Percentiles rank a stretch among this genome's conserved stretches.
Evolutionary conservation across 768 basidiomycete genomes (phyloP).

Genomic region (Chlorophyllum brunneum): DNA sequence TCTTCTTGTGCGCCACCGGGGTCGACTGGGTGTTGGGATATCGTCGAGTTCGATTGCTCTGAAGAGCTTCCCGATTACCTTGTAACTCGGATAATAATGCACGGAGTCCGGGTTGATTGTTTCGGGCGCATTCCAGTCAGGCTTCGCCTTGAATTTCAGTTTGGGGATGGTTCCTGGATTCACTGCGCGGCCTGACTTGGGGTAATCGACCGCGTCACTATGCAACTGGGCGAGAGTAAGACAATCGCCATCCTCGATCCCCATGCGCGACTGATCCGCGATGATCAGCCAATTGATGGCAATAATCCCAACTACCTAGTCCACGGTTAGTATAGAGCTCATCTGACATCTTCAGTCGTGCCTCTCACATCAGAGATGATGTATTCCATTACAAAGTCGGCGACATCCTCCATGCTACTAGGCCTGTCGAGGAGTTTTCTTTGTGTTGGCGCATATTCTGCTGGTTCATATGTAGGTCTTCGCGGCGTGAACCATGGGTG

Average conservation of each 20-base stretch:
- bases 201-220: conserved; percentile 65
- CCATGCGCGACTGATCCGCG: conserved; percentile 48
- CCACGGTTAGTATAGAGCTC: background rate
- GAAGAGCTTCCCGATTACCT: conserved; percentile 60
- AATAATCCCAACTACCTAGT: conserved; percentile 55
- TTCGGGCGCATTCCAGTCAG: conserved; percentile 70
- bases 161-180: conserved; percentile 37
- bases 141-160: conserved; percentile 32
- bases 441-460: conserved; percentile 43
- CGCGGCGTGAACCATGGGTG: conserved; percentile 24
- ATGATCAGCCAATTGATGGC: conserved; percentile 62
- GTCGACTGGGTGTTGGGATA: conserved; percentile 5
- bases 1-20: conserved; percentile 8
- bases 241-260: conserved; percentile 52
- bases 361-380: conserved; percentile 56
- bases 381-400: conserved; percentile 67
- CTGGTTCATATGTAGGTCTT: conserved; percentile 29
- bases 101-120: conserved; percentile 32
- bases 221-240: conserved; percentile 51
- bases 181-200: conserved; percentile 52
- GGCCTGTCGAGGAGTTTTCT: conserved; percentile 41
- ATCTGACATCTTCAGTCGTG: background rate
- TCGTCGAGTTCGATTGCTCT: conserved; percentile 51
- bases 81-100: conserved; percentile 47
- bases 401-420: conserved; percentile 61